phyloP scores from a whole-genome alignment of 495 filamentous ascomycete genomes.

The Pseudomonodictys pantanalensis region DNA sequence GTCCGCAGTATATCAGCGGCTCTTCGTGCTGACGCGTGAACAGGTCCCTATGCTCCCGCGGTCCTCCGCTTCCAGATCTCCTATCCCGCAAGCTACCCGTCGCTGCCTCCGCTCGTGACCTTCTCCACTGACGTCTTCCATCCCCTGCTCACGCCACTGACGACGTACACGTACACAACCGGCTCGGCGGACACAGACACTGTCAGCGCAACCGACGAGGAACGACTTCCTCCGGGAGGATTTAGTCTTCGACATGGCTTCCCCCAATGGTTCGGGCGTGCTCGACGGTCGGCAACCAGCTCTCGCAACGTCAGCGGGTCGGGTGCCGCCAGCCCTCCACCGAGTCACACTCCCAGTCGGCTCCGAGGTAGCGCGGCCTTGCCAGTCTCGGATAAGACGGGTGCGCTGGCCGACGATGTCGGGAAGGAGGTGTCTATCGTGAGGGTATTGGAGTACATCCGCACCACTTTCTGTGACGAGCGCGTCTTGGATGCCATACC shows the following conservation, averaged over 20 bases:
- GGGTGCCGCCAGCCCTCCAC: constrained; percentile 17
- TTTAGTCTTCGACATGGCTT: constrained; percentile 89
- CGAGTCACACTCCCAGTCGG: constrained; percentile 10
- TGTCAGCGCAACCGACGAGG: constrained; percentile 75
- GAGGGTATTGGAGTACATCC: constrained; percentile 74
- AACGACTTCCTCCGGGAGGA: constrained; percentile 77
- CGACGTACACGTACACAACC: constrained; percentile 85
- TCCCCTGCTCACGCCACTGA: constrained; percentile 83
- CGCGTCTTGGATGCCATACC: constrained; percentile 73
- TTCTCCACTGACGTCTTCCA: constrained; percentile 93
- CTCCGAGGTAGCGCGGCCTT: neutral
- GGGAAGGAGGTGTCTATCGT: constrained; percentile 45
- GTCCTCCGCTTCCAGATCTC: constrained; percentile 86
- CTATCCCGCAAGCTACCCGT: constrained; percentile 79
- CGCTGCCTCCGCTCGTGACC: constrained; percentile 74
- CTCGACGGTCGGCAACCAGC: constrained; percentile 39
- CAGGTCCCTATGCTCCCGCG: constrained; percentile 84
- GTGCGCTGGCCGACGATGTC: neutral
- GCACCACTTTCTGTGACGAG: constrained; percentile 74
- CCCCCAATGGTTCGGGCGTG: constrained; percentile 70
- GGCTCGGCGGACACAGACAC: constrained; percentile 66
- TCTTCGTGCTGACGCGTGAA: neutral
- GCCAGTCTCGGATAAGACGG: neutral
- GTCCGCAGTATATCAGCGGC: no score
- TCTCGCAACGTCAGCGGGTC: constrained; percentile 35